These are phyloP conservation scores for Diaporthe aspalathi DNA, from an alignment of 2,329 filamentous ascomycete genomes.

Conservation along the genomic window DNA sequence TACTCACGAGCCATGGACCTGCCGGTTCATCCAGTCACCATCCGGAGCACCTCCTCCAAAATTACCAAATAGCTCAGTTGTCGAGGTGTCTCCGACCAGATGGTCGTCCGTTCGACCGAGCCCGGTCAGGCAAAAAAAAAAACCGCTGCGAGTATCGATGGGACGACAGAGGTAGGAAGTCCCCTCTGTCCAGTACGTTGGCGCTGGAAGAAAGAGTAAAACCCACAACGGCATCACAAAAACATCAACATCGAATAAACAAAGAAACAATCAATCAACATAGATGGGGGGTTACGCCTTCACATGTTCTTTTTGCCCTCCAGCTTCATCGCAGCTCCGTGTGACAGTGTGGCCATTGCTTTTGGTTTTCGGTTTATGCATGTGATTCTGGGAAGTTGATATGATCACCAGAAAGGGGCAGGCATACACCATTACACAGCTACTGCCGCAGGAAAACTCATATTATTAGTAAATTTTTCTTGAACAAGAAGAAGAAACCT, in stretches of 20 bases:
- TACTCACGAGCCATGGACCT: neutral
- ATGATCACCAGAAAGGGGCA: neutral
- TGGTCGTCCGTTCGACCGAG: slow-evolving; percentile 2
- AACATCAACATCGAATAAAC: neutral
- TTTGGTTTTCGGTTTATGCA: neutral
- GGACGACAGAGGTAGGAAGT: neutral
- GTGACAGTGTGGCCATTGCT: neutral
- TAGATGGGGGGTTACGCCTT: neutral
- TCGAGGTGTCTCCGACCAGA: neutral
- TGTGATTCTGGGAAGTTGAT: neutral
- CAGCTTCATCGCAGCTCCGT: neutral
- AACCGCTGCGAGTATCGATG: neutral
- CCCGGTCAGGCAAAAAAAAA: neutral
- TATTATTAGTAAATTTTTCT: too few relatives aligned
- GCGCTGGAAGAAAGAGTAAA: neutral
- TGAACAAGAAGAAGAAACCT: too few relatives aligned
- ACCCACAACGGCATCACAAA: neutral
- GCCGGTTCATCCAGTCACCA: neutral
- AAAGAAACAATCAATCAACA: neutral
- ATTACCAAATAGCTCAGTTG: neutral
- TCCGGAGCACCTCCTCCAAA: neutral
- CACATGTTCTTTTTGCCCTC: neutral
- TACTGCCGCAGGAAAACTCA: too few relatives aligned
- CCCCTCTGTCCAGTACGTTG: neutral
- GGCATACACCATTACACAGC: too few relatives aligned